Conservation (phyloP, 176 grass and related monocot species). For the Dendrocalamus sinicus region DNA sequence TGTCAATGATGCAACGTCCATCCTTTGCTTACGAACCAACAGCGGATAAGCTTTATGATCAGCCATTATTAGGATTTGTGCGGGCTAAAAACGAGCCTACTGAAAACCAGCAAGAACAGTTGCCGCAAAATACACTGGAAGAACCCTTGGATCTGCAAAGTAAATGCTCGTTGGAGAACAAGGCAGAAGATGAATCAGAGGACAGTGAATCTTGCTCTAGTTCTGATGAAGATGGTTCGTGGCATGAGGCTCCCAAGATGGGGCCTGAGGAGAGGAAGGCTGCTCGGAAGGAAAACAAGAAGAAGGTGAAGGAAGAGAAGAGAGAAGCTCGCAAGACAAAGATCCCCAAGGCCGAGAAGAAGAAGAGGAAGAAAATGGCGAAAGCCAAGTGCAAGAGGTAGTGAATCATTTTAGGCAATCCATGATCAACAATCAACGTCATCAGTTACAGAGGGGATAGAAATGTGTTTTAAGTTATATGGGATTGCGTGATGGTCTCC, state of each 20-base stretch:
- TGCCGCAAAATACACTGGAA: constrained; percentile 6
- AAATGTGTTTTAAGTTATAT: background rate
- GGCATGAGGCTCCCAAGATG: constrained; percentile 58
- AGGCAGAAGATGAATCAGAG: constrained; percentile 30
- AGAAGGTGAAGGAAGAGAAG: constrained; percentile 94
- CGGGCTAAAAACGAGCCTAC: constrained; percentile 46
- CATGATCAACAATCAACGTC: background rate
- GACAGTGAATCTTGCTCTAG: constrained; percentile 54
- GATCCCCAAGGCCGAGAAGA: constrained; percentile 82
- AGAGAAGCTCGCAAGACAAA: constrained; percentile 76
- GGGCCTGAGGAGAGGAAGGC: constrained; percentile 72
- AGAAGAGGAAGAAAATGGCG: constrained; percentile 90
- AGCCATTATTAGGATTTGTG: constrained; percentile 74
- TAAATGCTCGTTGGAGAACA: constrained; percentile 31
- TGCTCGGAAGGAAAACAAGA: constrained; percentile 84
- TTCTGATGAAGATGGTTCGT: constrained; percentile 53
- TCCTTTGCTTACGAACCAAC: constrained; percentile 71
- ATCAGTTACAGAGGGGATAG: background rate
- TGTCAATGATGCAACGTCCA: constrained; percentile 72
- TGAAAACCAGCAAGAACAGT: constrained; percentile 43
- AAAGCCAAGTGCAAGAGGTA: constrained; percentile 92
- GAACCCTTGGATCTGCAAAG: constrained; percentile 31
- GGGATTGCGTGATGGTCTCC: background rate
- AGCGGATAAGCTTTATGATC: constrained; percentile 78
- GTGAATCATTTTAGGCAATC: background rate